Base-by-base conservation (phyloP, 257 asterid species). In the Solanum stenotomum region DNA sequence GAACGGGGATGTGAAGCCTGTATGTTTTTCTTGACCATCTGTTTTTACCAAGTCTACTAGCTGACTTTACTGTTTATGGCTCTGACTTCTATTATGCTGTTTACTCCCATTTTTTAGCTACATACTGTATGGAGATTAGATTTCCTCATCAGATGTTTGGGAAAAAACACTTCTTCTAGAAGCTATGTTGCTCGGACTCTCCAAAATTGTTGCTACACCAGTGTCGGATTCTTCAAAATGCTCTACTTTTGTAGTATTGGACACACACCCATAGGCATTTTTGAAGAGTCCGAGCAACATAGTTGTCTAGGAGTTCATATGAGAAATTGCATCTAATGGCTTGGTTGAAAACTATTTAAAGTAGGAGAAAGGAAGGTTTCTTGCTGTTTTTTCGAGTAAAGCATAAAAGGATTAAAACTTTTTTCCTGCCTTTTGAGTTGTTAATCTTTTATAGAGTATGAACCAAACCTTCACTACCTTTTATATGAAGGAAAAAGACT, bases 1-100 rank as follows among this genome's bases (percentile, higher is more conserved):
- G 98, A 97, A 95, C 42, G 96, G 98, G 81, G 99, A 97, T 76
- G 95, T 95, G 83, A 97, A 95, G 91, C 95, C 95, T 77, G 99
- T 96, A 91, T 88, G 98, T 91, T 22, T 68, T 31, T 87, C 49
- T 56, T 38, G 16, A 34, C 37, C 38, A 42, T 85, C 42, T 74
- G 31, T 20, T 31, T 29, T 29, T 29, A 29, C 31, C 31, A 2
- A 29, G 31, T 35, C 61, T 38, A 37, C 11, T 71, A 25, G 65
- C 79, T 44, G 22, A 29, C 14, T 8, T 25, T 40, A 6, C 44
- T 83, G 27, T 56, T 84, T 84, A 84, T 84, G 74, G 13, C 23
- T 29, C 76, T 29, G 23, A 68, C 3, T 83, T 49, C 5, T 63
- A 40, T 38, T n/a, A 63, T 42, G 7, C 37, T 42, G 61, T 34